A percentile compares a stretch with the other conserved stretches of the same genome.
Evolutionary conservation across 2,329 filamentous ascomycete genomes (phyloP).

Genomic region (Chaetomiaceae sp.): DNA sequence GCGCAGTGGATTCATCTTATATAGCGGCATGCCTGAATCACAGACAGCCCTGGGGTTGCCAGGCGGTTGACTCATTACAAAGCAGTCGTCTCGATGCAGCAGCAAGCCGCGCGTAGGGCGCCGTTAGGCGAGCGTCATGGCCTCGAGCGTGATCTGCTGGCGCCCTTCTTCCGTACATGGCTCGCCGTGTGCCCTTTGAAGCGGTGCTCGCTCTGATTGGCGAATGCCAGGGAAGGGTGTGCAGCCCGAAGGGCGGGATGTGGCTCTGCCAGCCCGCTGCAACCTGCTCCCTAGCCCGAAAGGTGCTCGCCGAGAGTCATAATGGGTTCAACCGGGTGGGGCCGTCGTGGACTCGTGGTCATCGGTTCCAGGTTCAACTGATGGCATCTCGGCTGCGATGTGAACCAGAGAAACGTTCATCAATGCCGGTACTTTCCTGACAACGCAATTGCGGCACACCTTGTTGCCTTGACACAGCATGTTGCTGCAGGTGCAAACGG

Average conservation of each 20-base stretch:
- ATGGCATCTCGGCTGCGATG: too few species aligned
- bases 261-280: slow-evolving; percentile 3
- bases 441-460: too few species aligned
- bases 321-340: background rate
- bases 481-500: too few species aligned
- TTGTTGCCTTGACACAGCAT: too few species aligned
- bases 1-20: background rate
- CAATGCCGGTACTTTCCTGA: too few species aligned
- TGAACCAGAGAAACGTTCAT: too few species aligned
- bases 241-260: slow-evolving; percentile 5
- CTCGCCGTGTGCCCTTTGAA: slow-evolving; percentile 4
- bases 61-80: slow-evolving; percentile 7
- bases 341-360: background rate
- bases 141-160: slow-evolving; percentile 3
- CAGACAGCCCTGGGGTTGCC: background rate
- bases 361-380: too few species aligned
- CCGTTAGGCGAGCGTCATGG: slow-evolving; percentile 4
- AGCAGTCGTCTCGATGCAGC: background rate
- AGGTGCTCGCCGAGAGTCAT: background rate
- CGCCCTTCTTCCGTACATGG: slow-evolving; percentile 15
- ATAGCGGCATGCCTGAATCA: background rate
- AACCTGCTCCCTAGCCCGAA: background rate
- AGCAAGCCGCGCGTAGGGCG: background rate
- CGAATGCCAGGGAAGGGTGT: background rate
- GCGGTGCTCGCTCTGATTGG: background rate